Conservation (phyloP, 768 basidiomycete species). For the Terana coerulea region DNA sequence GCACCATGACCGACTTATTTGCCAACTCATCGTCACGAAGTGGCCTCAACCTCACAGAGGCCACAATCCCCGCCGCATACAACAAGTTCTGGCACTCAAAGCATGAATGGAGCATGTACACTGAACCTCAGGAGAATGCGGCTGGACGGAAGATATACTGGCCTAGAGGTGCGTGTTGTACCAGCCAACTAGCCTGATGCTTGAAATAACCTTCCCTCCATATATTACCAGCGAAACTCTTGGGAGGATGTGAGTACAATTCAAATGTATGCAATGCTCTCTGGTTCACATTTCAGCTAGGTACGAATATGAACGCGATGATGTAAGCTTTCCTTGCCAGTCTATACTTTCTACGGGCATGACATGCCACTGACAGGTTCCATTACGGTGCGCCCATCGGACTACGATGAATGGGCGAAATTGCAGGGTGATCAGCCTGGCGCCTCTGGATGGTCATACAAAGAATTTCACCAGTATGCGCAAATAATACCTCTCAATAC, state of each 20-base stretch:
- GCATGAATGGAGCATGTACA: slow-evolving; percentile 52
- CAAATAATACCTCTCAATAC: not conserved
- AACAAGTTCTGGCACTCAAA: slow-evolving; percentile 38
- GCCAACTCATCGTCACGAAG: not conserved
- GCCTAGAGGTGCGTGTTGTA: slow-evolving; percentile 52
- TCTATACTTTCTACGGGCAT: not conserved
- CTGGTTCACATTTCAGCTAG: slow-evolving; percentile 26
- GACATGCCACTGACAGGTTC: slow-evolving; percentile 20
- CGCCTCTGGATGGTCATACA: slow-evolving; percentile 56
- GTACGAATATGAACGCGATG: slow-evolving; percentile 62
- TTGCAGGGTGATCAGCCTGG: slow-evolving; percentile 37
- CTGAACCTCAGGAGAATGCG: slow-evolving; percentile 52
- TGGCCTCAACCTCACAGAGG: not conserved
- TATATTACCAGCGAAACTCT: slow-evolving; percentile 48
- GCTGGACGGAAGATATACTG: slow-evolving; percentile 48
- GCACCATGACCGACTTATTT: not conserved
- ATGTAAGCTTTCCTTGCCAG: slow-evolving; percentile 27
- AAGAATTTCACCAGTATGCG: slow-evolving; percentile 45
- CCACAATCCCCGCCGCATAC: slow-evolving; percentile 18
- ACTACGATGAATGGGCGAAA: slow-evolving; percentile 64
- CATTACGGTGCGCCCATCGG: slow-evolving; percentile 63
- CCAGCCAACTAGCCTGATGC: not conserved
- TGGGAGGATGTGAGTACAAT: slow-evolving; percentile 62
- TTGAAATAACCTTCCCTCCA: not conserved
- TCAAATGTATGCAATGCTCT: not conserved